Percentiles rank a stretch among this genome's conserved stretches.
phyloP scores from a whole-genome alignment of 495 filamentous ascomycete genomes.

The Parachaetomium inaequale region DNA sequence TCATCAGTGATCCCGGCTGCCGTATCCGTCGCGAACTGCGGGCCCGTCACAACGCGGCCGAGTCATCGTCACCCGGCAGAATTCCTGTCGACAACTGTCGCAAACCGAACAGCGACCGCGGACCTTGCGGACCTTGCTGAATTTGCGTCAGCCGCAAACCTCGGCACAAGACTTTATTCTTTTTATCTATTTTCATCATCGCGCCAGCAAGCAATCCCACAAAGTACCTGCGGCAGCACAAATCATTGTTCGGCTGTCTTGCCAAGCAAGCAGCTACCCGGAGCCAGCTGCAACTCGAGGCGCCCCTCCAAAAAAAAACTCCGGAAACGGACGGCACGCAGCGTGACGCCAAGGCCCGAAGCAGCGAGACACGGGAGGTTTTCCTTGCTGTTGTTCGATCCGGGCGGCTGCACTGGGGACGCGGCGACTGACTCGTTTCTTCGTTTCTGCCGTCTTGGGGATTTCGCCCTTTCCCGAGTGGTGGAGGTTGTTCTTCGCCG shows the following conservation, averaged over 20 bases:
- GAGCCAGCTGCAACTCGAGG: conserved; percentile 8
- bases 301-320: conserved; percentile 3
- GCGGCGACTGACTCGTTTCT: not conserved
- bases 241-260: conserved; percentile 4
- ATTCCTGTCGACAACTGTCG: not conserved
- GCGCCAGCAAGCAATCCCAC: not conserved
- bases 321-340: conserved; percentile 2
- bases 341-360: conserved; percentile 9
- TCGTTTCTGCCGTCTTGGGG: not conserved
- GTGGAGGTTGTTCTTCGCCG: not conserved
- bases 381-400: conserved; percentile 5
- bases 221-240: not conserved
- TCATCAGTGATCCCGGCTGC: not conserved
- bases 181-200: not conserved
- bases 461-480: not conserved
- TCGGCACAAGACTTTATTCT: not conserved
- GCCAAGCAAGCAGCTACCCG: conserved; percentile 16
- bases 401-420: not conserved
- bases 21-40: not conserved
- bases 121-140: not conserved
- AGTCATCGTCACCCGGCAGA: not conserved
- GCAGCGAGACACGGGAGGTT: not conserved
- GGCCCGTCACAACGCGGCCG: not conserved
- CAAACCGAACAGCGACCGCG: not conserved
- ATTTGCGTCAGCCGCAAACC: not conserved